Evolutionary conservation across 192 early-diverging fungal species (phyloP), one percentile per base, ranked within the genome.

Genomic region (Umbelopsis sp.): DNA sequence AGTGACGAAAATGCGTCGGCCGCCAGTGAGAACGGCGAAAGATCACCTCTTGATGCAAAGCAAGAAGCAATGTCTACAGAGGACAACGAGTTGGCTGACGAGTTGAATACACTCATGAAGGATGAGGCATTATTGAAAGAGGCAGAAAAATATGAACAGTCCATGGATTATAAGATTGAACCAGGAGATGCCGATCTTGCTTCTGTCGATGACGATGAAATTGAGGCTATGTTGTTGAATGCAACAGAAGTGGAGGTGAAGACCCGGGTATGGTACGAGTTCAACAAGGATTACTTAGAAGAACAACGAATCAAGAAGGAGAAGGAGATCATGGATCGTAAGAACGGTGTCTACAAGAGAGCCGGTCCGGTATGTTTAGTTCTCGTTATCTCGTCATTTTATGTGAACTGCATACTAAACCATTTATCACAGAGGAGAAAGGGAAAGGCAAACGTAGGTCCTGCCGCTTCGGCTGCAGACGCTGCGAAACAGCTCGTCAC

Each of bases 251-350:
- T 93, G 16, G 84, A 84, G 64, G 71, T 87, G 46, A 97, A 97
- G 74, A 91, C 90, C 0, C 78, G 83, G 61, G 81, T 96, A 23
- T 98, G 97, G 97, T 93, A 88, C 68, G 86, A 87, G 45, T 87
- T 92, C 41, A 97, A 98, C 81, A 88, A 89, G 58, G 94, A 96
- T 45, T 97, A 90, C 79, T 79, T 96, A 35, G 84, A 86, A 53
- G 81, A 85, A 20, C 45, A 46, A 68, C 45, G 11, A 46, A 68
- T 53, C 37, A 64, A 41, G 71, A 79, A 71, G 45, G 45, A 46
- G 27, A 53, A 53, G 20, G 67, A 22, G 41, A 75, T 74, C 30
- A 82, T 72, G 79, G 81, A 79, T 44, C 71, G 71, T 51, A 77
- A 77, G 66, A 81, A 75, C 49, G 82, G 82, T 4, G 74, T 84